These are phyloP conservation scores for Cunninghamia lanceolata DNA, from an alignment of 75 land plant genomes.

Conservation along the genomic window DNA sequence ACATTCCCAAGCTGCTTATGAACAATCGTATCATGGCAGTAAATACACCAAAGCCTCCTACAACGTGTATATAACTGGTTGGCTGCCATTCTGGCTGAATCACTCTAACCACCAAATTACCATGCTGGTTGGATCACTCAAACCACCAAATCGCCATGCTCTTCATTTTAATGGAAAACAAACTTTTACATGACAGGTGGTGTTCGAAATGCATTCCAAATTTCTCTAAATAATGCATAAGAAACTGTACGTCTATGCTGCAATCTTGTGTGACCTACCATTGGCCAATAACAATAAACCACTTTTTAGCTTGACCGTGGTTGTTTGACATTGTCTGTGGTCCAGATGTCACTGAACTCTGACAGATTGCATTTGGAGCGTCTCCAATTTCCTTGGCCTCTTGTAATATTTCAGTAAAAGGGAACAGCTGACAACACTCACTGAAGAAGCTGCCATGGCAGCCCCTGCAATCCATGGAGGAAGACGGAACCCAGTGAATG, in stretches of 20 bases:
- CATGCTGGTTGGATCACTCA: neutral
- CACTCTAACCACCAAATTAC: neutral
- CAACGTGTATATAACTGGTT: neutral
- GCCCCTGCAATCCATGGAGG: too few species aligned
- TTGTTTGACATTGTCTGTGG: neutral
- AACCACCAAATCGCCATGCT: neutral
- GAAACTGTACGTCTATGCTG: too few species aligned
- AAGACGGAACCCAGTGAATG: too few species aligned
- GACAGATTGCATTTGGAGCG: neutral
- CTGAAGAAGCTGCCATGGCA: too few species aligned
- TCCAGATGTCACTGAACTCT: neutral
- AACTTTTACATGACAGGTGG: neutral
- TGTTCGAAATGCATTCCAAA: neutral
- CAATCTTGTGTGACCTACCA: too few species aligned
- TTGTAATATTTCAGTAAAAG: conserved; percentile 74
- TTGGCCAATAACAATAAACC: neutral
- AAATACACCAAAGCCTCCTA: neutral
- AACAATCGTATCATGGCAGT: neutral
- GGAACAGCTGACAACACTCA: conserved; percentile 92
- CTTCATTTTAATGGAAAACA: neutral
- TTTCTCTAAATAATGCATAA: neutral
- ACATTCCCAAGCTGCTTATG: neutral
- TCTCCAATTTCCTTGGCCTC: conserved; percentile 63
- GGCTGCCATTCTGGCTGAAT: neutral
- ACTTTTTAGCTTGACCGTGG: neutral